phyloP scores from a whole-genome alignment of 2,329 filamentous ascomycete genomes.

The Aspergillus pseudonomiae region DNA sequence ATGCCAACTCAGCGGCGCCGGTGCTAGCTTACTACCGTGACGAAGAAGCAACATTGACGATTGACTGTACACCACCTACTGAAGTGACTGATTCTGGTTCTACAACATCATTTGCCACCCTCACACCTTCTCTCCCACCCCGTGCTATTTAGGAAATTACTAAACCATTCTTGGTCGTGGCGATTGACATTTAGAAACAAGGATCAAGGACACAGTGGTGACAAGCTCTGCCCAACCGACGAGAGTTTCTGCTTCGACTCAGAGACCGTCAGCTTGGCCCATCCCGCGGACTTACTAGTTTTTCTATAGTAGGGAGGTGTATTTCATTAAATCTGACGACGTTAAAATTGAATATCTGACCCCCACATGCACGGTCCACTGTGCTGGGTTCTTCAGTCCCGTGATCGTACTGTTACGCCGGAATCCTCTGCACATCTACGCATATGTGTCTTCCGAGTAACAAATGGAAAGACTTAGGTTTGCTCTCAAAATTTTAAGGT shows the following conservation, averaged over 20 bases:
- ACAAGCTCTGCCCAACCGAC: conserved; percentile 27
- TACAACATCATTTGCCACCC: conserved; percentile 35
- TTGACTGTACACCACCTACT: conserved; percentile 21
- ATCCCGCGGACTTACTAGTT: not conserved
- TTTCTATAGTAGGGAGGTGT: not conserved
- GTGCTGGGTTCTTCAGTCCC: conserved; percentile 41
- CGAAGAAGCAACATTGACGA: conserved; percentile 15
- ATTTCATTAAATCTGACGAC: conserved; percentile 26
- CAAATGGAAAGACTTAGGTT: conserved; percentile 35
- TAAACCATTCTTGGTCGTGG: conserved; percentile 25
- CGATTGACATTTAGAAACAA: conserved; percentile 29
- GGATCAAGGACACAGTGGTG: conserved; percentile 27
- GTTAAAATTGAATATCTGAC: conserved; percentile 45
- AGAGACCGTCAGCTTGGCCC: not conserved
- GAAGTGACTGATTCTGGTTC: conserved; percentile 24
- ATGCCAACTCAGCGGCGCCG: conserved; percentile 35
- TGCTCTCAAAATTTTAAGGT: conserved; percentile 29
- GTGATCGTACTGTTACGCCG: conserved; percentile 41
- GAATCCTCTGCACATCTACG: conserved; percentile 36
- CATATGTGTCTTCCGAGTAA: conserved; percentile 31
- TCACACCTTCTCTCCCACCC: conserved; percentile 26
- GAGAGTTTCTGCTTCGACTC: not conserved
- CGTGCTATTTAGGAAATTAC: conserved; percentile 29
- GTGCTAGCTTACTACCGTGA: conserved; percentile 26
- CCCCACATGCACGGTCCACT: conserved; percentile 39